These are phyloP conservation scores for Saturnispora hagleri DNA, from an alignment of 805 yeast genomes.

Conservation along the genomic window DNA sequence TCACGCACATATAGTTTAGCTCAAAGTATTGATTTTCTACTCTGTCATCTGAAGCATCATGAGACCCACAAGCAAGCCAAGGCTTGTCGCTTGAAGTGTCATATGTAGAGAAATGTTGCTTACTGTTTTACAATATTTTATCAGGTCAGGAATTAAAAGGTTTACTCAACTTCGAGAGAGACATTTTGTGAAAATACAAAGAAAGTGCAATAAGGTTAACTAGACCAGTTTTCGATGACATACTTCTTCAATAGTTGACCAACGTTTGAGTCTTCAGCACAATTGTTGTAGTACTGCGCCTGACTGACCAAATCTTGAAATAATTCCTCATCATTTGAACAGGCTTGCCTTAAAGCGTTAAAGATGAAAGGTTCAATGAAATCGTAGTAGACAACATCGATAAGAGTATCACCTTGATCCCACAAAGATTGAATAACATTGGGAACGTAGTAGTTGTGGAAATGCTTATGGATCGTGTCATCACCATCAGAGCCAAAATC, in stretches of 20 bases:
- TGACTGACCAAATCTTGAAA: conserved; percentile 13
- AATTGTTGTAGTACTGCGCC: conserved; percentile 23
- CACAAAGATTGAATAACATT: conserved; percentile 58
- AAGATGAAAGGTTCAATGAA: conserved; percentile 42
- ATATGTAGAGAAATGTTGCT: no score
- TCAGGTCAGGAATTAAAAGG: no score
- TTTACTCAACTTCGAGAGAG: no score
- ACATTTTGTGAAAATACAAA: no score
- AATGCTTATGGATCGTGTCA: conserved; percentile 61
- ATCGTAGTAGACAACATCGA: conserved; percentile 72
- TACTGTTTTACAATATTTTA: no score
- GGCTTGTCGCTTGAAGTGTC: not conserved
- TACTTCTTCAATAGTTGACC: conserved; percentile 37
- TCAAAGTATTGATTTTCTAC: not conserved
- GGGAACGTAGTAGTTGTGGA: conserved; percentile 55
- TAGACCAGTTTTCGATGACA: conserved; percentile 28
- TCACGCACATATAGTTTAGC: not conserved
- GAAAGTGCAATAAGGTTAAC: not conserved
- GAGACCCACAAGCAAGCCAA: not conserved
- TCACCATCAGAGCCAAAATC: conserved; percentile 86
- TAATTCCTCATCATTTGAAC: conserved; percentile 9
- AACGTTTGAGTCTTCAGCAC: conserved; percentile 31
- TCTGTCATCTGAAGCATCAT: no score
- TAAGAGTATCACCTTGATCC: conserved; percentile 20
- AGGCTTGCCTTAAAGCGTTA: conserved; percentile 20